These are phyloP conservation scores for Mariannaea elegans DNA, from an alignment of 2,329 filamentous ascomycete species.

Conservation along the genomic window DNA sequence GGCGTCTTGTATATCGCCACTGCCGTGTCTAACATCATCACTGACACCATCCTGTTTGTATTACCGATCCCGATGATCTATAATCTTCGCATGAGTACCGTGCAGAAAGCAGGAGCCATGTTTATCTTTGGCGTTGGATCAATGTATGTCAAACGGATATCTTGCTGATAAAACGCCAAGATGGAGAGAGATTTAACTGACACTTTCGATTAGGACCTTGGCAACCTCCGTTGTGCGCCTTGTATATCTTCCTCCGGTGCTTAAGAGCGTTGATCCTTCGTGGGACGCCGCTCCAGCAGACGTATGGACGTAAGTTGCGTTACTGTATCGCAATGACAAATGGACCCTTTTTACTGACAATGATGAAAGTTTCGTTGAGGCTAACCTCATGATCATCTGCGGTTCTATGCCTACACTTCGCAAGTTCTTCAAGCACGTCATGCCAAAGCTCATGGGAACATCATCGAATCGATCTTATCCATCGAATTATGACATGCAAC, in stretches of 20 bases:
- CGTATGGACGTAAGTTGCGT: no score
- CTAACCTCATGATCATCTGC: constrained; percentile 52
- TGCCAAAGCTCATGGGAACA: constrained; percentile 38
- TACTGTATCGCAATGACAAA: no score
- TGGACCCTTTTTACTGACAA: not conserved
- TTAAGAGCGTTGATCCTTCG: no score
- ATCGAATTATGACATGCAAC: constrained; percentile 12
- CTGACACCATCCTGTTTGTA: constrained; percentile 56
- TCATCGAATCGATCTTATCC: not conserved
- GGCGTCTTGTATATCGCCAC: constrained; percentile 59
- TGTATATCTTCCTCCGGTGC: not conserved
- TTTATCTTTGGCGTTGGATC: constrained; percentile 54
- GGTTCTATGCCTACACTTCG: constrained; percentile 50
- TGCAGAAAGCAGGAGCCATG: constrained; percentile 55
- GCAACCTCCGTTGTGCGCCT: constrained; percentile 43
- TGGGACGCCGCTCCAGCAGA: no score
- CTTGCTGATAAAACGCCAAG: no score
- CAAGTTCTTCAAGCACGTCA: constrained; percentile 46
- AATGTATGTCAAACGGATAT: constrained; percentile 34
- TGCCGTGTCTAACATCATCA: constrained; percentile 56
- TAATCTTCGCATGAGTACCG: constrained; percentile 53
- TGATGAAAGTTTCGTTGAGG: constrained; percentile 46
- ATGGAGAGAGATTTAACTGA: not conserved
- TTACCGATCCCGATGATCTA: constrained; percentile 57
- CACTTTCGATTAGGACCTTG: constrained; percentile 36